Conservation (phyloP, 176 grass and related monocot genomes). For the Hyparrhenia diplandra region DNA sequence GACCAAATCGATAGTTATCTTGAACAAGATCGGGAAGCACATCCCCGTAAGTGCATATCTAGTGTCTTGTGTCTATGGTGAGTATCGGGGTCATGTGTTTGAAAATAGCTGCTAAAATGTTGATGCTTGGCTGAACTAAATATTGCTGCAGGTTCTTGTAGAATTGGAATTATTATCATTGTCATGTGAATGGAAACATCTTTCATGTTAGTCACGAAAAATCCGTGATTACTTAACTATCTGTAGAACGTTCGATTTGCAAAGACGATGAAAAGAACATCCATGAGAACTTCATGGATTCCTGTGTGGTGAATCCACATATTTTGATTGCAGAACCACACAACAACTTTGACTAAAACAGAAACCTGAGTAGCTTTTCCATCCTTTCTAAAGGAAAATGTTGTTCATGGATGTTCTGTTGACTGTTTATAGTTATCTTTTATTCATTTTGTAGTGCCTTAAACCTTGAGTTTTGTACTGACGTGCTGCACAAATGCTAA, state of each 20-base stretch:
- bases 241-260: not conserved
- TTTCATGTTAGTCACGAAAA: not conserved
- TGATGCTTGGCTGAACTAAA: not conserved
- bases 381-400: too few relatives aligned
- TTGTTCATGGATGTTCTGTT: not conserved
- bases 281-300: too few relatives aligned
- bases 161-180: not conserved
- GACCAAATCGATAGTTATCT: too few relatives aligned
- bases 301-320: too few relatives aligned
- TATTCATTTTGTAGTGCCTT: not conserved
- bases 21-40: too few relatives aligned
- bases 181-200: not conserved
- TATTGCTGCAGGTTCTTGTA: not conserved
- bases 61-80: not conserved
- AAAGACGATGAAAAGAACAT: not conserved
- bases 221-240: conserved; percentile 1
- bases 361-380: too few relatives aligned
- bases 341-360: too few relatives aligned
- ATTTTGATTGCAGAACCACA: too few relatives aligned
- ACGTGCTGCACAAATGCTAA: not conserved
- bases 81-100: not conserved
- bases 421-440: not conserved
- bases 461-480: conserved; percentile 1
- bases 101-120: not conserved
- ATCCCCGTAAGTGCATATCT: too few relatives aligned